Base-by-base conservation (phyloP, 2,329 filamentous ascomycete species). In the Pestalotiopsis sp. region DNA sequence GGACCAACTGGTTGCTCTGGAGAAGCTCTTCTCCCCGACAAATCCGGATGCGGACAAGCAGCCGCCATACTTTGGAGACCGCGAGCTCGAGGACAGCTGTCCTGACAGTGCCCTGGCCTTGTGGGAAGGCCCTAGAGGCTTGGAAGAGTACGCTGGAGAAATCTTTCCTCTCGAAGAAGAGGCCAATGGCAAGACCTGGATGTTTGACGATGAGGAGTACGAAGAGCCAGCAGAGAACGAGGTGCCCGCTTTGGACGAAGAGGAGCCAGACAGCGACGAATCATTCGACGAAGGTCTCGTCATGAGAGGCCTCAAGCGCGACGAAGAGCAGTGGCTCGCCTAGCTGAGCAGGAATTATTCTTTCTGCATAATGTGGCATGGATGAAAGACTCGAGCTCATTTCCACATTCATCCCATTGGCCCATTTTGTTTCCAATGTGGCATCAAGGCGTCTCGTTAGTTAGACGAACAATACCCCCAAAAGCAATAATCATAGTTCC, bases 91-190 rank as follows among this genome's bases (percentile, higher is more conserved):
- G 72, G 80, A 80, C 2, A 89, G 86, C 72, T 92, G 92, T 72
- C 94, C 94, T 0, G 86, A 87, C 9, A 90, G 94, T 73, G 93
- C 95, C 1, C 84, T 95, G 70, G 87, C 92, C 74, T 83, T 99
- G 27, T 98, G 96, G 96, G 93, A 97, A 78, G 96, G 94, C 4
- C 94, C 94, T 73, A 87, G 96, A 67, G 93, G 93, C 38, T 87
- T 98, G 73, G 94, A 98, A 78, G 96, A 98, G 80, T 99, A 98
- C 79, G 95, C 95, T 1, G 87, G 93, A 63, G 96, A 98, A 79
- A 94, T 97, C 36, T 98, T 98, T 75, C 93, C 94, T 0, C 87
- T 98, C 13, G 96, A 99, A 80, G 96, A 99, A 82, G 92, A 95
- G 74, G 94, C 94, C 39, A 98, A 98, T 78, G 95, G 95, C 4